phyloP scores from a whole-genome alignment of 1,284 basidiomycete species.

The Trichosporon coremiiforme region DNA sequence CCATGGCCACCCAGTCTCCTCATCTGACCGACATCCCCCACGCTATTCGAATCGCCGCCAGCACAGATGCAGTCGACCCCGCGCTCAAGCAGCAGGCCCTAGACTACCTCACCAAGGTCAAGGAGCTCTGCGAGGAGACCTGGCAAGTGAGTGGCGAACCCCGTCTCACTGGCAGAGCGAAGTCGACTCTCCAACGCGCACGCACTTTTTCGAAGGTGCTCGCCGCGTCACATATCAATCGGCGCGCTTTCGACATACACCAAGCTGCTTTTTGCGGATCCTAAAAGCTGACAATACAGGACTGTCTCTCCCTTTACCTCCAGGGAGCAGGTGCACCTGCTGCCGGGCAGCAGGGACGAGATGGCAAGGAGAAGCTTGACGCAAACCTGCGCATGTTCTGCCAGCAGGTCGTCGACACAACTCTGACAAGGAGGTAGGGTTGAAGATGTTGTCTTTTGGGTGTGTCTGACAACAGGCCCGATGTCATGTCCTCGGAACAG shows the following conservation, averaged over 20 bases:
- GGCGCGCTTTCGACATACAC: too few species aligned
- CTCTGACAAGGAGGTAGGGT: conserved; percentile 51
- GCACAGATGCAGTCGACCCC: conserved; percentile 44
- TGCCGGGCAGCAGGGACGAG: conserved; percentile 41
- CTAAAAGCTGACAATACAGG: conserved; percentile 36
- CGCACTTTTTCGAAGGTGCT: neutral
- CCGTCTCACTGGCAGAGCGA: neutral
- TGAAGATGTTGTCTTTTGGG: too few species aligned
- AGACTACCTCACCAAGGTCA: conserved; percentile 55
- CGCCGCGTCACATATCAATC: neutral
- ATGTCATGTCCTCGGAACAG: conserved; percentile 43
- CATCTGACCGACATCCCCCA: conserved; percentile 55
- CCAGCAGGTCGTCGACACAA: conserved; percentile 55
- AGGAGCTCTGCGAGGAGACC: conserved; percentile 53
- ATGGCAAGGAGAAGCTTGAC: conserved; percentile 56
- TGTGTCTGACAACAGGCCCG: conserved; percentile 35
- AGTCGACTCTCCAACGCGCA: neutral
- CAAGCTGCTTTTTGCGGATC: too few species aligned
- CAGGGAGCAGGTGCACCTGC: conserved; percentile 55
- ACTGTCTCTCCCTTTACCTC: conserved; percentile 55
- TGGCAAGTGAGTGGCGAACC: conserved; percentile 52
- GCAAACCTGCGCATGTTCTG: conserved; percentile 55
- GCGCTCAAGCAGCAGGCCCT: conserved; percentile 54
- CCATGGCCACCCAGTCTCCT: conserved; percentile 41
- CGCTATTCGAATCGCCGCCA: conserved; percentile 54